These are phyloP conservation scores for Batkoa obscura DNA, from an alignment of 371 early-diverging fungal genomes.

Conservation along the genomic window DNA sequence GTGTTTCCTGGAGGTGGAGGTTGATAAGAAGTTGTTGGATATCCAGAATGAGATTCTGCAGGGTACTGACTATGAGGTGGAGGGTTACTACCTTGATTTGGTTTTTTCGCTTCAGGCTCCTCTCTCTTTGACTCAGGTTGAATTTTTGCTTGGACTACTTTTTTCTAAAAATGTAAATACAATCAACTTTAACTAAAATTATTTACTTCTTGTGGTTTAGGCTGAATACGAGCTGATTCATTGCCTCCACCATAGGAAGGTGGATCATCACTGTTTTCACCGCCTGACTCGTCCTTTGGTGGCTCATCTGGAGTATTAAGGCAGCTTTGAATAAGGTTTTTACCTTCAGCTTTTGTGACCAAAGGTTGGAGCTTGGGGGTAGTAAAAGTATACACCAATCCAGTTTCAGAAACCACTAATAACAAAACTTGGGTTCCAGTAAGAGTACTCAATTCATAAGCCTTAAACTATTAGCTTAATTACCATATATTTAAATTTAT, in stretches of 20 bases:
- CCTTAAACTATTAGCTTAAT: constrained; percentile 13
- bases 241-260: background rate
- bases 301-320: constrained; percentile 62
- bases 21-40: background rate
- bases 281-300: background rate
- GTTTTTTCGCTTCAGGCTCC: background rate
- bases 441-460: constrained; percentile 87
- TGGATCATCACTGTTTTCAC: background rate
- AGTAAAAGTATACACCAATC: constrained; percentile 96
- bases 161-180: background rate
- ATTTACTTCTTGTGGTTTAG: background rate
- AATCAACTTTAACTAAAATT: no score
- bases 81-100: background rate
- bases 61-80: background rate
- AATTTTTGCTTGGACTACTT: background rate
- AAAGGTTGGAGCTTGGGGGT: constrained; percentile 94
- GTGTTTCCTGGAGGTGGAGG: background rate
- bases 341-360: constrained; percentile 83
- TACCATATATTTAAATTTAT: background rate
- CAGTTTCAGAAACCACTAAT: constrained; percentile 90
- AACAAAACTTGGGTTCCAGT: constrained; percentile 95
- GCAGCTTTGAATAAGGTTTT: constrained; percentile 90
- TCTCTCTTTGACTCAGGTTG: background rate
- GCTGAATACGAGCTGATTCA: background rate
- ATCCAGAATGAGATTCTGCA: background rate